phyloP scores from a whole-genome alignment of 2,329 filamentous ascomycete genomes.

The Lecanosticta acicola region DNA sequence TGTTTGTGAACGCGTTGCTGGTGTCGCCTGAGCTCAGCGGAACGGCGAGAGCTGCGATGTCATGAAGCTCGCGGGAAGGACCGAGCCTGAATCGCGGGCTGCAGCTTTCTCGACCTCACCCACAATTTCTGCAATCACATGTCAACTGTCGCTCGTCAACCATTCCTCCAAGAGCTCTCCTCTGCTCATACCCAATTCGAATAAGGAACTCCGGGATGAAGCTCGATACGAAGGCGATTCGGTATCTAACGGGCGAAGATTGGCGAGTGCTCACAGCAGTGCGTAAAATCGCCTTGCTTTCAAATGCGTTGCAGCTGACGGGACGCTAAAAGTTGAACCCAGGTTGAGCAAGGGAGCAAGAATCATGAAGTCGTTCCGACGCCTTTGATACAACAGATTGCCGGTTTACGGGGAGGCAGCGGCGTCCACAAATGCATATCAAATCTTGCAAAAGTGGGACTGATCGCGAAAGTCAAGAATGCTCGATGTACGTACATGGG shows the following conservation, averaged over 20 bases:
- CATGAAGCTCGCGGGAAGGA: slow-evolving; percentile 3
- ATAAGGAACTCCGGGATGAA: slow-evolving; percentile 77
- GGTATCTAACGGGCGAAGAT: slow-evolving; percentile 86
- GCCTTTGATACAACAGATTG: slow-evolving; percentile 74
- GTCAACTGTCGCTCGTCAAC: no score
- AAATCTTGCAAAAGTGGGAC: slow-evolving; percentile 79
- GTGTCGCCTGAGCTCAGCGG: slow-evolving; percentile 8
- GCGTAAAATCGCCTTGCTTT: slow-evolving; percentile 38
- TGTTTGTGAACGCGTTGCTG: slow-evolving; percentile 8
- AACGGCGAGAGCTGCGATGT: neutral
- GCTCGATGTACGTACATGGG: slow-evolving; percentile 59
- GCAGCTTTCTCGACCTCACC: slow-evolving; percentile 4
- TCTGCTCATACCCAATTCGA: no score
- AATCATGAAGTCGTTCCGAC: slow-evolving; percentile 98
- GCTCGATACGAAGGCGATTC: slow-evolving; percentile 87
- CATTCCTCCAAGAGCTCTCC: no score
- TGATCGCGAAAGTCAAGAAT: slow-evolving; percentile 91
- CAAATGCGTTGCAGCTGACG: slow-evolving; percentile 10
- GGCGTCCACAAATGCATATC: slow-evolving; percentile 85
- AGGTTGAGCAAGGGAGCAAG: slow-evolving; percentile 90
- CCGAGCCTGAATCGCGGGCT: slow-evolving; percentile 1
- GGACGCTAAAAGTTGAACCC: slow-evolving; percentile 19
- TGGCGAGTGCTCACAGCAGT: slow-evolving; percentile 93
- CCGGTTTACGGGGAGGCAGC: slow-evolving; percentile 66
- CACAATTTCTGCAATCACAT: slow-evolving; percentile 9